phyloP scores from a whole-genome alignment of 2,329 filamentous ascomycete species.

The Helminthosporium solani region DNA sequence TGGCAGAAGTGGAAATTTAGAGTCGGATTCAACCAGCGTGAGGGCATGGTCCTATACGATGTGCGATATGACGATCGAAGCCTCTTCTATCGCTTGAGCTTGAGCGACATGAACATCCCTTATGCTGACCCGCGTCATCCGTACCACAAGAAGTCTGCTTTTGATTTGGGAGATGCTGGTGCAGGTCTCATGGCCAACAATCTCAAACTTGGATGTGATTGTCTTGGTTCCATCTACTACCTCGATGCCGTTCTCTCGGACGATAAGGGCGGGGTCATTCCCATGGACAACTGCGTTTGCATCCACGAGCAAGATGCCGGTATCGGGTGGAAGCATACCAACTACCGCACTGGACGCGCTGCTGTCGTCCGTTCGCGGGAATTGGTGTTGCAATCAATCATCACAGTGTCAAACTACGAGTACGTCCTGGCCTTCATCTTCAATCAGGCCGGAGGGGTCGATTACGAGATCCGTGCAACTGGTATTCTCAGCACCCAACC shows the following conservation, averaged over 20 bases:
- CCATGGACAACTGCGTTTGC: conserved; percentile 67
- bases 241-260: conserved; percentile 60
- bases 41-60: conserved; percentile 69
- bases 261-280: conserved; percentile 58
- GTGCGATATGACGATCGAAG: conserved; percentile 64
- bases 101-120: conserved; percentile 67
- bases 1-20: conserved; percentile 74
- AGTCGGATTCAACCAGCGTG: conserved; percentile 68
- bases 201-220: conserved; percentile 69
- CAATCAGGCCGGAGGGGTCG: conserved; percentile 67
- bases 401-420: conserved; percentile 71
- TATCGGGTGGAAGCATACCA: conserved; percentile 71
- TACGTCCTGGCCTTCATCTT: conserved; percentile 73
- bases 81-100: conserved; percentile 65
- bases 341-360: conserved; percentile 65
- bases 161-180: conserved; percentile 67
- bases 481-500: conserved; percentile 68
- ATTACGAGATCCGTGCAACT: conserved; percentile 68
- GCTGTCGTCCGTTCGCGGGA: conserved; percentile 65
- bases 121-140: conserved; percentile 66
- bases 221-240: conserved; percentile 69
- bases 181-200: conserved; percentile 69
- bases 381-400: conserved; percentile 68
- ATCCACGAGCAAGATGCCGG: conserved; percentile 71
- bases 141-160: conserved; percentile 69